Base-by-base conservation (phyloP, 1,139 yeast species). In the Kurtzmaniella quercitrusa region DNA sequence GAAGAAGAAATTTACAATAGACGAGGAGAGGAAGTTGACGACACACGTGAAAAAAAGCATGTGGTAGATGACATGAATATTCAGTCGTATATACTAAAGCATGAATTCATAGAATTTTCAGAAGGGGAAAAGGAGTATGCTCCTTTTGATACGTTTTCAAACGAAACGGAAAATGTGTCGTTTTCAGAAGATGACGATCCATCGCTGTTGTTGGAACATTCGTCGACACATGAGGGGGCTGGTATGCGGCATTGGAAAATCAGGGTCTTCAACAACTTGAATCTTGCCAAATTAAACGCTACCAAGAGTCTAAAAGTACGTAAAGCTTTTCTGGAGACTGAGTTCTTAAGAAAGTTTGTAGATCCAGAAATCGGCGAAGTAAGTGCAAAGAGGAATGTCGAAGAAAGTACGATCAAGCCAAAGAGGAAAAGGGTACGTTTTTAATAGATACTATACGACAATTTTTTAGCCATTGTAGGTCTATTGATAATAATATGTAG, bases 1-100 rank as follows among this genome's bases (percentile, higher is more conserved):
- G 90, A 83, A 51, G 86, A 82, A 56, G 84, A 81, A 49, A 81
- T 83, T 65, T 81, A 80, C 57, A 70, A 63, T 39, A 66, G 64
- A 48, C 51, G 75, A 34, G 47, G 48, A 15, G 54, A 52, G 6
- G 53, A 50, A 19, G 48, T 47, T 1, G 45, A 43, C 12, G 51
- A 48, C n/a, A 48, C 43, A 1, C 49, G 50, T 1, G 53, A 51
- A 23, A 51, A 53, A 8, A 58, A 54, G 9, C 68, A 64, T 44
- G 75, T 75, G 10, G 76, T 77, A 41, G 86, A 81, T 53, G 82
- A 81, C 62, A 54, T 62, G 0, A 80, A 78, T 7, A 80, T 81
- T 70, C 81, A 76, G 50, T 69, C 78, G n/a, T 81, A 68, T 47
- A 71, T 81, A 15, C 62, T 77, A 48, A 60, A 63, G 46, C 80